Base-by-base conservation (phyloP, 805 yeast genomes). In the Pichia heedii region DNA sequence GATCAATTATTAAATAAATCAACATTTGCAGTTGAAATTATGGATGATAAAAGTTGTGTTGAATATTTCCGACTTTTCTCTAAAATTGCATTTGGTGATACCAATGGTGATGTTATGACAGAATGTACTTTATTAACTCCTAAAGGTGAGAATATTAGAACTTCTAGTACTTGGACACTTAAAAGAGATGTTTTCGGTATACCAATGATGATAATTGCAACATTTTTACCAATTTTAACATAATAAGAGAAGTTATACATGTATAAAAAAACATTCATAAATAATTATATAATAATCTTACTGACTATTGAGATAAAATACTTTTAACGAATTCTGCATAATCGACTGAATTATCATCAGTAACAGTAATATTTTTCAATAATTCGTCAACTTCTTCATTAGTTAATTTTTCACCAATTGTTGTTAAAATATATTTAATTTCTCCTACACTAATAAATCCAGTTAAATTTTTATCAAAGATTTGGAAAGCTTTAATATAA, bases 391-490 rank as follows among this genome's bases (percentile, higher is more conserved):
- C 97, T 67, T 93, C 99, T 36, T 78, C 71, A 54, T 88, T 96
- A 15, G 84, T 66, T 54, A 93, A 71, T 67, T 89, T 89, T 67
- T 93, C 99, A 47, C 99, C 99, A 54, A 93, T 80, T 7, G 96
- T 84, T 29, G 98, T 93, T 59, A 93, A 73, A 62, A 93, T 88
- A 67, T 93, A 93, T 63, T 95, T 79, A 56, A 93, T 75, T 67
- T 93, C 97, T 45, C 99, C 99, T 37, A 93, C 95, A 34, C 97
- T 95, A 54, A 93, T 93, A 67, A 81, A 85, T 5, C 99, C 99
- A 18, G 96, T 84, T 51, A 83, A 78, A 52, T 88, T 95, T 69
- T 90, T 93, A 69, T 93, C 99, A 55, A 93, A 93, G 6, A 93
- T 97, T 69, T 93, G 97, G 77, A 93, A 93, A 0, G 90, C 93